These are phyloP conservation scores for Toxoplasma gondii DNA, from an alignment of 169 alveolate genomes.

Conservation along the genomic window DNA sequence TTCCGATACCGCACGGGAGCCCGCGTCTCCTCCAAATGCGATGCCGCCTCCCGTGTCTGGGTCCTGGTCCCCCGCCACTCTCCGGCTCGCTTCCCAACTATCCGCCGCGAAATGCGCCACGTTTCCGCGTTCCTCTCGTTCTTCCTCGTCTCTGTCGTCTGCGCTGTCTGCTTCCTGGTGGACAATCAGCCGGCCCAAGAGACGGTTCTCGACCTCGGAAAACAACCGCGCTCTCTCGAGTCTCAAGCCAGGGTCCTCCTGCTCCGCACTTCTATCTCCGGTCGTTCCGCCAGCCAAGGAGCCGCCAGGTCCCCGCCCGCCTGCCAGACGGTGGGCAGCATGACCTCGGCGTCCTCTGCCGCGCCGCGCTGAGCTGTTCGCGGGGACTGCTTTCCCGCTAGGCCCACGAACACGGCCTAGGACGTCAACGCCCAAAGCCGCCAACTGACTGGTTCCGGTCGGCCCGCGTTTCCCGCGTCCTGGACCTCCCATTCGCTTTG, in stretches of 20 bases:
- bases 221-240: neutral
- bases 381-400: neutral
- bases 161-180: neutral
- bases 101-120: too few species aligned
- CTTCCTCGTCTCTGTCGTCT: neutral
- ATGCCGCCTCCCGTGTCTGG: neutral
- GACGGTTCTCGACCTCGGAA: neutral
- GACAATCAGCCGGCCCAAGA: neutral
- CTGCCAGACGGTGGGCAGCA: neutral
- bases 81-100: too few species aligned
- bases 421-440: neutral
- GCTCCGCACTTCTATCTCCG: neutral
- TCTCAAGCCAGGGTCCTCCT: neutral
- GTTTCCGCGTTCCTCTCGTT: neutral
- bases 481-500: neutral
- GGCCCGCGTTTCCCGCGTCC: neutral
- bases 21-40: neutral
- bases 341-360: neutral
- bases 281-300: neutral
- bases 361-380: neutral
- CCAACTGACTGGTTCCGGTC: neutral
- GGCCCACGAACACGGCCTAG: neutral
- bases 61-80: neutral
- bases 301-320: neutral
- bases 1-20: neutral